Evolutionary conservation across 73 alveolate species (phyloP).

Genomic region (Paramecium tetraurelia): DNA sequence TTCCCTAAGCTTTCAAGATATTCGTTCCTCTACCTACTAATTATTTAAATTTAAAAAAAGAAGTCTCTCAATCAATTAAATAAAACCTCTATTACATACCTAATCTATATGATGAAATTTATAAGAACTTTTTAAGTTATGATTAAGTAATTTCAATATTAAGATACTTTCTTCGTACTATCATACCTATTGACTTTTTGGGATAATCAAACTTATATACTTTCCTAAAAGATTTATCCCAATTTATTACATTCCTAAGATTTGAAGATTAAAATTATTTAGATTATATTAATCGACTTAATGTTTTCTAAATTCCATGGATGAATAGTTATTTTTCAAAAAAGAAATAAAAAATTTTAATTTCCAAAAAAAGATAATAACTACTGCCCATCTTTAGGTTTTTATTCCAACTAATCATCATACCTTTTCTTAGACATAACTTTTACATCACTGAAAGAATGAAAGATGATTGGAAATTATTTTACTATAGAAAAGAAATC

Average conservation of each 20-base stretch:
- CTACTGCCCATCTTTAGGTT: background rate
- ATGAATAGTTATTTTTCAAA: background rate
- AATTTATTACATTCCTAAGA: constrained; percentile 34
- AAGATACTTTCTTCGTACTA: background rate
- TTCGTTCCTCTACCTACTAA: constrained; percentile 75
- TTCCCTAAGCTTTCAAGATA: constrained; percentile 61
- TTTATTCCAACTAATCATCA: background rate
- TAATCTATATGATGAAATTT: background rate
- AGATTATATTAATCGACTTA: constrained; percentile 37
- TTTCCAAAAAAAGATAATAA: background rate
- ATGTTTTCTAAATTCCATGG: constrained; percentile 52
- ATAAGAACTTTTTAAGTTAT: background rate
- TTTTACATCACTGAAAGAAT: constrained; percentile 82
- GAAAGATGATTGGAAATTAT: constrained; percentile 72
- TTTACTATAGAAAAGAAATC: constrained; percentile 76
- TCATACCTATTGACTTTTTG: constrained; percentile 42
- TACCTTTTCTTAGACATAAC: constrained; percentile 58
- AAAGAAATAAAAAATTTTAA: background rate
- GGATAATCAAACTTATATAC: background rate
- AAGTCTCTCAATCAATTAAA: background rate
- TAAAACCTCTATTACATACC: background rate
- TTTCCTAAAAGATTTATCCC: background rate
- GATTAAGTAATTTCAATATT: constrained; percentile 19
- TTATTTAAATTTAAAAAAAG: constrained; percentile 61
- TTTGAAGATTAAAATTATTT: constrained; percentile 48